Conservation (phyloP, 2,329 filamentous ascomycete species). For the Alternaria solani region DNA sequence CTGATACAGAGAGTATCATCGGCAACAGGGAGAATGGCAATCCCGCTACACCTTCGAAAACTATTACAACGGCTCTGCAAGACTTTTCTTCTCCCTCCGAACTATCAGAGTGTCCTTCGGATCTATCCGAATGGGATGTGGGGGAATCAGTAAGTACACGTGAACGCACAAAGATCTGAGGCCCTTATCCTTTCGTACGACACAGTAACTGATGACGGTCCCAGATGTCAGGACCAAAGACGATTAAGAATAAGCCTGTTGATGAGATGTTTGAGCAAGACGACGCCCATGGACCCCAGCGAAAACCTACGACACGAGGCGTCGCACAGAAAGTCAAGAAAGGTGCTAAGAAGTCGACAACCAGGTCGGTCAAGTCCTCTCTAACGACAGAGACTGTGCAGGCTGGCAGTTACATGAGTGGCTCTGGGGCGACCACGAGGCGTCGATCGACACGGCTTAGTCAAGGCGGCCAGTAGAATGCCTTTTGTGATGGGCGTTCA, state of each 20-base stretch:
- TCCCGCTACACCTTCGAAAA: neutral
- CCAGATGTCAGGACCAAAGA: neutral
- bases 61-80: neutral
- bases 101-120: conserved; percentile 31
- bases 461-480: neutral
- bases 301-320: conserved; percentile 9
- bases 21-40: conserved; percentile 19
- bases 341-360: neutral
- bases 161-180: neutral
- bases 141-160: conserved; percentile 11
- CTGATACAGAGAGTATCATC: conserved; percentile 8
- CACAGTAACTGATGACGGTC: neutral
- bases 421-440: neutral
- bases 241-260: neutral
- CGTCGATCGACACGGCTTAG: conserved; percentile 6
- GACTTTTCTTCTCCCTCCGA: conserved; percentile 4
- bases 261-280: neutral
- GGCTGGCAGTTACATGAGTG: neutral
- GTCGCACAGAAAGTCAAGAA: conserved; percentile 16
- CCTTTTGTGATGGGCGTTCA: neutral
- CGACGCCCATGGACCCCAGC: neutral
- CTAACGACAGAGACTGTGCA: neutral
- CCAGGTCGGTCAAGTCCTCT: neutral
- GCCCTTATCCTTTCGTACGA: no score
- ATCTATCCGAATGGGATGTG: conserved; percentile 25